These are phyloP conservation scores for sunflower (Helianthus annuus) DNA, from an alignment of 129 eudicot genomes.

Conservation along the genomic window DNA sequence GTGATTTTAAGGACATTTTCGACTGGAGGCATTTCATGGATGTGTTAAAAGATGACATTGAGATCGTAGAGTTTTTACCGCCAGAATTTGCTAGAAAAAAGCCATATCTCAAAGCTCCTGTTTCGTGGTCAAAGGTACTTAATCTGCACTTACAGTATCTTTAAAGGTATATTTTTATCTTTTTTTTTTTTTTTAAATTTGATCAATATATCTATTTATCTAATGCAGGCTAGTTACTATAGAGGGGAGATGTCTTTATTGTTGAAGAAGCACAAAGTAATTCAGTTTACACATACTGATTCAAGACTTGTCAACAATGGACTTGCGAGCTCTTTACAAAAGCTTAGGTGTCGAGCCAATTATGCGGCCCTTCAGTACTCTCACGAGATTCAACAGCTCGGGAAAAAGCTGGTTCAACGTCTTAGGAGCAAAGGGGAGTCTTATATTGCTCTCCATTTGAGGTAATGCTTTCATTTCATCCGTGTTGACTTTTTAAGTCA, in stretches of 20 bases:
- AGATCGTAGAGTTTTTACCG: constrained; percentile 79
- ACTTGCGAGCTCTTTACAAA: constrained; percentile 60
- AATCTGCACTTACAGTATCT: neutral
- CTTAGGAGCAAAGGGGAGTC: constrained; percentile 52
- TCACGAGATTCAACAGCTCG: constrained; percentile 65
- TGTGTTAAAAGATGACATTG: constrained; percentile 63
- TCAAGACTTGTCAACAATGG: constrained; percentile 88
- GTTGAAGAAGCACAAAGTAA: constrained; percentile 68
- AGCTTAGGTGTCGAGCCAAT: constrained; percentile 85
- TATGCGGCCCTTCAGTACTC: constrained; percentile 77
- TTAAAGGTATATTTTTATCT: neutral
- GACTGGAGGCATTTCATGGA: constrained; percentile 85
- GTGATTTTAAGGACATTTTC: constrained; percentile 89
- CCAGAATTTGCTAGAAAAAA: constrained; percentile 29
- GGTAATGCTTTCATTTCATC: constrained; percentile 41
- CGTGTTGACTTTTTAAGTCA: neutral
- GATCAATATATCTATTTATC: too few species aligned
- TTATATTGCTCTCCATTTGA: constrained; percentile 83
- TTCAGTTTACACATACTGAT: constrained; percentile 78
- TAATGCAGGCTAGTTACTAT: constrained; percentile 63
- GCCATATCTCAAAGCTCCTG: constrained; percentile 70
- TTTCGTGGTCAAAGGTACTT: constrained; percentile 90
- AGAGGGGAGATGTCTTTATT: constrained; percentile 57
- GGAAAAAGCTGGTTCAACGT: constrained; percentile 49
- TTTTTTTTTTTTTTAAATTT: too few species aligned